A percentile compares a stretch with the other conserved stretches of the same genome.
Evolutionary conservation across 2,329 filamentous ascomycete genomes (phyloP).

Genomic region (Trichoderma atroviride): DNA sequence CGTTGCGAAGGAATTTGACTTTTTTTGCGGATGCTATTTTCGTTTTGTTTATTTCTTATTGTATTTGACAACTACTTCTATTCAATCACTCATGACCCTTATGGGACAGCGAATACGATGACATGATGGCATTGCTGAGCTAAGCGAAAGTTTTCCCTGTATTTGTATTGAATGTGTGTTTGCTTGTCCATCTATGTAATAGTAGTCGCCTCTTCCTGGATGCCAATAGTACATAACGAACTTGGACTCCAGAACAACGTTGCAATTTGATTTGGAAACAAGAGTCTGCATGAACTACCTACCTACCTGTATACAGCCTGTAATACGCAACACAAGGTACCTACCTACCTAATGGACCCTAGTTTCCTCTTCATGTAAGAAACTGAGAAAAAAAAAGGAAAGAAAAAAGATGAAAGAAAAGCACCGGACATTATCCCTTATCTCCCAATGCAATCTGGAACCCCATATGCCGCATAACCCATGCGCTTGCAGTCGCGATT

Average conservation of each 20-base stretch:
- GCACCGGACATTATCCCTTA: background rate
- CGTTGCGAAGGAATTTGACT: slow-evolving; percentile 10
- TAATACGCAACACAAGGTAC: background rate
- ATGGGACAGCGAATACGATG: background rate
- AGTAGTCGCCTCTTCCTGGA: background rate
- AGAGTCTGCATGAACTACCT: background rate
- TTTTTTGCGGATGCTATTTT: background rate
- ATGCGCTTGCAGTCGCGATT: background rate
- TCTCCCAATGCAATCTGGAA: background rate
- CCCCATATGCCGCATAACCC: background rate
- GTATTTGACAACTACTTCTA: background rate
- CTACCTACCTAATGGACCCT: background rate
- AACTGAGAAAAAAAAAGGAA: background rate
- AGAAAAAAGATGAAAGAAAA: too few species aligned
- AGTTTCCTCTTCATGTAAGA: background rate
- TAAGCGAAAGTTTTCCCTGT: background rate
- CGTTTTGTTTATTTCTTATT: background rate
- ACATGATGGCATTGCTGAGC: background rate
- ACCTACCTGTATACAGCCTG: background rate
- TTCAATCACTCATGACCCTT: background rate
- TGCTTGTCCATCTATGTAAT: background rate
- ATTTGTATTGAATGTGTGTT: background rate
- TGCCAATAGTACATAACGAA: background rate
- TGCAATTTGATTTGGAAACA: background rate
- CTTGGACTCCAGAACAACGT: background rate